These are phyloP conservation scores for Coriaria nepalensis DNA, from an alignment of 306 rosid genomes.

Conservation along the genomic window DNA sequence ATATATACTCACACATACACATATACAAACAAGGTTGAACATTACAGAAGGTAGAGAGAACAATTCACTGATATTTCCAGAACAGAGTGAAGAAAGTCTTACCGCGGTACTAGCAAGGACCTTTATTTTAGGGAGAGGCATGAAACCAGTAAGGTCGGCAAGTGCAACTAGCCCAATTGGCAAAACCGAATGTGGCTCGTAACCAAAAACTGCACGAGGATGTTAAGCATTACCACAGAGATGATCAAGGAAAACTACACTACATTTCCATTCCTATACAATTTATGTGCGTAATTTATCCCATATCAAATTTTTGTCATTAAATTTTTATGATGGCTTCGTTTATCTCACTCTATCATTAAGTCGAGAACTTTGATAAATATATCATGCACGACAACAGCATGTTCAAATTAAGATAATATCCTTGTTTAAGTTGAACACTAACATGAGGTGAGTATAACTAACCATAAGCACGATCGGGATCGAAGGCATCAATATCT, in stretches of 20 bases:
- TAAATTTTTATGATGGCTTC: too few species aligned
- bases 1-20: conserved; percentile 5
- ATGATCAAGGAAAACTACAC: not conserved
- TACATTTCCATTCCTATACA: not conserved
- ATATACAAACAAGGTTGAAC: not conserved
- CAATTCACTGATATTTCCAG: conserved; percentile 2
- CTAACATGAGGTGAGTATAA: not conserved
- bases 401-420: too few species aligned
- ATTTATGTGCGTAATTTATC: not conserved
- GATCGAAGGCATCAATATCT: conserved; percentile 59
- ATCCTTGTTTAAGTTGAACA: too few species aligned
- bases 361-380: too few species aligned
- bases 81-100: conserved; percentile 25
- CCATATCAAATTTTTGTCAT: not conserved
- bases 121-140: conserved; percentile 81
- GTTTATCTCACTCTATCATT: too few species aligned
- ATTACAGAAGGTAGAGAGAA: not conserved
- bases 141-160: conserved; percentile 71
- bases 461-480: conserved; percentile 67
- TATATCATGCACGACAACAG: too few species aligned
- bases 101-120: conserved; percentile 96
- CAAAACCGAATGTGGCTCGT: conserved; percentile 92
- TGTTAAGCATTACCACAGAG: conserved; percentile 5
- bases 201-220: conserved; percentile 60
- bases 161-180: conserved; percentile 79